Conservation (phyloP, 2,329 filamentous ascomycete genomes). For the Monosporascus sp. region DNA sequence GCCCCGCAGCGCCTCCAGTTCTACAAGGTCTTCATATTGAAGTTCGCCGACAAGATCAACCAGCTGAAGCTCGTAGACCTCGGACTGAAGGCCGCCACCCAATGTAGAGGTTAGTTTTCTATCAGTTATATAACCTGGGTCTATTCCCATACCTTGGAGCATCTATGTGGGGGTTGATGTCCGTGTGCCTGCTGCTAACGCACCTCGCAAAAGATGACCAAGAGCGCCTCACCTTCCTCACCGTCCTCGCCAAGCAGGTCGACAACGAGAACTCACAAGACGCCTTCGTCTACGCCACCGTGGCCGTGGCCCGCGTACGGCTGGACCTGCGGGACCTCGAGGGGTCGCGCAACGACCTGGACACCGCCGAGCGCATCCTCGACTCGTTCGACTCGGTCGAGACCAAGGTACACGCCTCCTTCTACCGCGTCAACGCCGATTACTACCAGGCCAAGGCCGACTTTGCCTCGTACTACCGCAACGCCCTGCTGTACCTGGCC, state of each 20-base stretch:
- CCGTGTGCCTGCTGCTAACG: too few relatives aligned
- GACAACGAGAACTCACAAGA: constrained; percentile 92
- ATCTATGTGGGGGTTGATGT: too few relatives aligned
- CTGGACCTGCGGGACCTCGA: constrained; percentile 73
- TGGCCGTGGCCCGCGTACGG: constrained; percentile 84
- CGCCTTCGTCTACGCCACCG: constrained; percentile 88
- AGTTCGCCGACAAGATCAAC: constrained; percentile 98
- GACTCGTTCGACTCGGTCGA: constrained; percentile 94
- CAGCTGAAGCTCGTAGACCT: constrained; percentile 94
- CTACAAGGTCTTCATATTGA: constrained; percentile 92
- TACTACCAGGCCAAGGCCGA: constrained; percentile 94
- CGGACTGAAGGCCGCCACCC: constrained; percentile 78
- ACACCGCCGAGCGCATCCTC: constrained; percentile 80
- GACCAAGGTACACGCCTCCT: constrained; percentile 89
- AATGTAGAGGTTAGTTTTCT: constrained; percentile 63
- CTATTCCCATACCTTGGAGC: too few relatives aligned
- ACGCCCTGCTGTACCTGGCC: constrained; percentile 93
- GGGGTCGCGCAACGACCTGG: constrained; percentile 81
- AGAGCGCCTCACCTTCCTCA: constrained; percentile 81
- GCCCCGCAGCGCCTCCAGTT: constrained; percentile 79
- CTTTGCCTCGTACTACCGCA: constrained; percentile 96
- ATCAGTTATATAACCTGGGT: not conserved
- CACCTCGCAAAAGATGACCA: constrained; percentile 62
- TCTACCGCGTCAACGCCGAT: constrained; percentile 91
- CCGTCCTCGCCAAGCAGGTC: constrained; percentile 78